Evolutionary conservation across 495 filamentous ascomycete genomes (phyloP), one percentile per base, ranked within the genome.

Genomic region (Penicillium chermesinum): DNA sequence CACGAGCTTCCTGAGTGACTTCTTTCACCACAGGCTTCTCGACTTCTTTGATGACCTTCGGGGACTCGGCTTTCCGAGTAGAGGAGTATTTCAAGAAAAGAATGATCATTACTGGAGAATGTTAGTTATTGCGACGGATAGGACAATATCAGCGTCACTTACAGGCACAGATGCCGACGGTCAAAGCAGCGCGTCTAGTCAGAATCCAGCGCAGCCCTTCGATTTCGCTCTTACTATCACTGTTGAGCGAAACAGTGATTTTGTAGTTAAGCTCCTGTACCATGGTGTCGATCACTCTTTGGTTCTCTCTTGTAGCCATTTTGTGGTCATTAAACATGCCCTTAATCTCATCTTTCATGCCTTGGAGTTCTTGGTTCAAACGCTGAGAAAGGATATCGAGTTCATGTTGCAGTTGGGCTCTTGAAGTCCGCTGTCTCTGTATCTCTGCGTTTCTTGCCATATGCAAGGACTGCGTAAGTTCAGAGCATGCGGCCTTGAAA

Each of bases 311-410:
- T 14, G 90, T 89, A 5, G 78, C 78, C 90, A 99, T 96, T 66
- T 89, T 89, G 17, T 95, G 80, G 58, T 99, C 93, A 58, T 96
- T 90, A 65, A 97, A 95, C 83, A 96, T 86, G 42, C 88, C 90
- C 61, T 89, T 91, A 34, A 97, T 79, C 32, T 91, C 89, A 61
- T 99, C 91, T 64, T 88, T 91, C 46, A 96, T 70, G 10, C 74
- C 81, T 48, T 80, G 67, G 17, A 88, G 74, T 53, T 96, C 90
- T 59, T 94, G 89, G 36, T 80, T 83, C 49, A 95, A 72, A 30
- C 81, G 72, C 68, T 96, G 91, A 40, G 78, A 85, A 38, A 97
- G 61, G 21, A 95, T 89, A 69, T 99, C 93, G n/a, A 86, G 82
- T 63, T 96, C 91, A 58, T 95, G 89, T 68, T 95, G 88, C 53